Percentiles rank a stretch among this genome's conserved stretches.
phyloP scores from a whole-genome alignment of 495 filamentous ascomycete species.

The Lineolata rhizophorae region DNA sequence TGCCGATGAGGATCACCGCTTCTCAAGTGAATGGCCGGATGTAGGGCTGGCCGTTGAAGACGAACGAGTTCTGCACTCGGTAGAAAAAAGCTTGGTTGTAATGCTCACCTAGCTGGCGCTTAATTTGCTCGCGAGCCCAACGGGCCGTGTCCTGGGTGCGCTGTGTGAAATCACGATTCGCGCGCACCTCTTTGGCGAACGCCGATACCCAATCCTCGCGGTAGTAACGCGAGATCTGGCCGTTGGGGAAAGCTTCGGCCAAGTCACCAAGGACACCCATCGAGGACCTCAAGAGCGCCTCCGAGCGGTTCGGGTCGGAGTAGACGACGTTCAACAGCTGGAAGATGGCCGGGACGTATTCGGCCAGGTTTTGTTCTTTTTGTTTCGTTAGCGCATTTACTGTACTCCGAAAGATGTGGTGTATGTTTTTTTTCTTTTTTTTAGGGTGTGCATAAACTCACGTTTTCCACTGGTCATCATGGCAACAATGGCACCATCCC shows the following conservation, averaged over 20 bases:
- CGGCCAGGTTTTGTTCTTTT: slow-evolving; percentile 44
- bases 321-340: slow-evolving; percentile 63
- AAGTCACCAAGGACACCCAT: slow-evolving; percentile 97
- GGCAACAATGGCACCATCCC: slow-evolving; percentile 84
- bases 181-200: slow-evolving; percentile 70
- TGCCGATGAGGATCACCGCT: no score
- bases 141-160: slow-evolving; percentile 86
- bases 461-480: slow-evolving; percentile 66
- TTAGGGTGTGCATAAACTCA: slow-evolving; percentile 28
- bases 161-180: slow-evolving; percentile 57
- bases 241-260: slow-evolving; percentile 78
- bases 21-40: no score
- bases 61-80: no score
- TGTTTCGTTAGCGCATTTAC: slow-evolving; percentile 9
- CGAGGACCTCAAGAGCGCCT: slow-evolving; percentile 69
- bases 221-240: slow-evolving; percentile 65
- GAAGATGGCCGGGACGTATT: slow-evolving; percentile 74
- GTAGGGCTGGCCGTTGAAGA: no score
- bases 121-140: slow-evolving; percentile 94
- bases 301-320: slow-evolving; percentile 65
- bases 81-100: no score
- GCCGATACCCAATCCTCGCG: slow-evolving; percentile 70
- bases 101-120: slow-evolving; percentile 48
- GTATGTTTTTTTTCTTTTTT: no score
- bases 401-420: no score